Percentiles rank a stretch among this genome's conserved stretches.
phyloP scores from a whole-genome alignment of 1,284 basidiomycete genomes.

The Papiliotrema fonsecae region DNA sequence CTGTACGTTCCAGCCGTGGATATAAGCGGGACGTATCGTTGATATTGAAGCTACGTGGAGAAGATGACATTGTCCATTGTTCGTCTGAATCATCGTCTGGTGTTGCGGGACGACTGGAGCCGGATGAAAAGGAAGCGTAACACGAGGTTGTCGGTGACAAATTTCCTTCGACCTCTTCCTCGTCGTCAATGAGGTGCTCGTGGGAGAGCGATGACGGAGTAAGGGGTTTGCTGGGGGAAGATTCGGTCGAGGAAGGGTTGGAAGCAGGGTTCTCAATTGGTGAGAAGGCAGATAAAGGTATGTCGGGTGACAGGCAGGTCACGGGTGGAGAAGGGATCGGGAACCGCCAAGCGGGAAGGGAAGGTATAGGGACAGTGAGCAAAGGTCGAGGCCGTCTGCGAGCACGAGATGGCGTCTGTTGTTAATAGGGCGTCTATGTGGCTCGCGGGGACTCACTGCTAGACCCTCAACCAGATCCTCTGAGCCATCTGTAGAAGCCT shows the following conservation, averaged over 20 bases:
- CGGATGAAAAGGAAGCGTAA: neutral
- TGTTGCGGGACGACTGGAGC: neutral
- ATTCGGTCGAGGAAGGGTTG: conserved; percentile 4
- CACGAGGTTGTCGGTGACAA: conserved; percentile 5
- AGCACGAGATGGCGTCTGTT: conserved; percentile 12
- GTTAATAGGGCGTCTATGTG: neutral
- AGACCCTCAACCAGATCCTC: too few species aligned
- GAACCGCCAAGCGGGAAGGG: conserved; percentile 27
- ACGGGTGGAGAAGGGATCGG: conserved; percentile 32
- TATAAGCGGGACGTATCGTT: neutral
- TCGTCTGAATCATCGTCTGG: neutral
- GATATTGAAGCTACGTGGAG: neutral
- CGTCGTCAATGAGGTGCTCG: conserved; percentile 1
- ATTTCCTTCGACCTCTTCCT: neutral
- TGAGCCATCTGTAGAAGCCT: too few species aligned
- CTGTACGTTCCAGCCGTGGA: conserved; percentile 1
- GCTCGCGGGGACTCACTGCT: too few species aligned
- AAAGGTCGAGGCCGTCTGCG: conserved; percentile 8
- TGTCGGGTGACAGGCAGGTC: conserved; percentile 27
- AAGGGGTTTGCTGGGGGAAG: neutral
- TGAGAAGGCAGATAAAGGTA: conserved; percentile 27
- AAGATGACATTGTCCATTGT: neutral
- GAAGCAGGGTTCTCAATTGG: conserved; percentile 21
- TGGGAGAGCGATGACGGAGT: neutral
- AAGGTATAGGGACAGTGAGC: conserved; percentile 12